Percentiles rank a stretch among this genome's conserved stretches.
Conservation (phyloP, 768 basidiomycete species). For the Mycena metata region DNA sequence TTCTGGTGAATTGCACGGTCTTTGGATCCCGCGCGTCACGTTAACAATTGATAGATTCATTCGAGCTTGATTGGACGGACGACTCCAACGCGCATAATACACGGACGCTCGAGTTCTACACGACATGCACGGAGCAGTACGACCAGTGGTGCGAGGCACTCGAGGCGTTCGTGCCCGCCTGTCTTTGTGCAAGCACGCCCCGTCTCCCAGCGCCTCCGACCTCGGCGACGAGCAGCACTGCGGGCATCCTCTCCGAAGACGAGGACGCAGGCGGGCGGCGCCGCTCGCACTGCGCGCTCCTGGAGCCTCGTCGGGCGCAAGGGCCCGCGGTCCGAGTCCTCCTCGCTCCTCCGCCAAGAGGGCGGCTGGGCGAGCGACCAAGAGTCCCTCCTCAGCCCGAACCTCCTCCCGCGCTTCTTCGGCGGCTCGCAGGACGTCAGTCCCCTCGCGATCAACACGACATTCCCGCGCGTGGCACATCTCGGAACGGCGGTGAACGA, state of each 20-base stretch:
- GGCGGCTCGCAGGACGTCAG: constrained; percentile 39
- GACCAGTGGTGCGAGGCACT: constrained; percentile 47
- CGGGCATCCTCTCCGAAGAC: constrained; percentile 38
- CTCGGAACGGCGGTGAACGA: constrained; percentile 13
- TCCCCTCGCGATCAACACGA: constrained; percentile 35
- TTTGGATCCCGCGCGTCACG: not conserved
- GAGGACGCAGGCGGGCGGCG: constrained; percentile 42
- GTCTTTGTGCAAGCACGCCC: constrained; percentile 36
- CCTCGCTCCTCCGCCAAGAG: constrained; percentile 50
- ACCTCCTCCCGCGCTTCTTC: constrained; percentile 53
- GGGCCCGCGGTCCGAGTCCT: constrained; percentile 53
- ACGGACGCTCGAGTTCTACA: constrained; percentile 31
- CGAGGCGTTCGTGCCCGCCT: constrained; percentile 45
- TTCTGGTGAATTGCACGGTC: constrained; percentile 40
- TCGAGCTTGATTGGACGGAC: constrained; percentile 52
- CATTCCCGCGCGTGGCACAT: constrained; percentile 22
- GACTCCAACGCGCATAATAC: constrained; percentile 17
- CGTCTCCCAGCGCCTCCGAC: constrained; percentile 28
- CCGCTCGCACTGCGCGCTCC: constrained; percentile 46
- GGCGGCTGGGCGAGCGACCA: constrained; percentile 36
- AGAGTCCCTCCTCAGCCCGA: constrained; percentile 50
- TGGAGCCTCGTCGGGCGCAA: constrained; percentile 58
- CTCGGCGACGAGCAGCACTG: constrained; percentile 29
- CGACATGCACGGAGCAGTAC: constrained; percentile 36
- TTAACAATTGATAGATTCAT: constrained; percentile 40